Evolutionary conservation across 257 asterid species (phyloP).

Genomic region (Petrea volubilis): DNA sequence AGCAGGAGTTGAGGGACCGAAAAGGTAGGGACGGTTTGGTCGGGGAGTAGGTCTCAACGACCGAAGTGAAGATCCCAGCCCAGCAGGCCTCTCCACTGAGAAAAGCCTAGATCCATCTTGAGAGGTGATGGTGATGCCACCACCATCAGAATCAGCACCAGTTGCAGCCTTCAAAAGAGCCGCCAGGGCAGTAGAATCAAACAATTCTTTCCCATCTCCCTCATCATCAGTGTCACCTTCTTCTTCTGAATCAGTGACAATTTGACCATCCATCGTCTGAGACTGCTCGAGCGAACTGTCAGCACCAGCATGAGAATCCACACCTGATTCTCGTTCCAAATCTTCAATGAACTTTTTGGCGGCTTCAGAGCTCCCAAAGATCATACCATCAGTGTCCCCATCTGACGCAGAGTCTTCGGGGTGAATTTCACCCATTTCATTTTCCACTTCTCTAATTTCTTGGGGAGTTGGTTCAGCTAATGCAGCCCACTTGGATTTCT

Average conservation of each 20-base stretch:
- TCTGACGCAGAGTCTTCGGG: constrained; percentile 54
- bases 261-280: constrained; percentile 61
- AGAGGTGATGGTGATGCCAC: constrained; percentile 54
- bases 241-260: constrained; percentile 74
- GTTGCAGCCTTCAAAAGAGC: constrained; percentile 81
- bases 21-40: constrained; percentile 55
- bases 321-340: constrained; percentile 56
- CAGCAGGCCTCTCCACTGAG: constrained; percentile 77
- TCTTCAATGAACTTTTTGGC: constrained; percentile 68
- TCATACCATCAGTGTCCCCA: constrained; percentile 55
- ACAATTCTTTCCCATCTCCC: constrained; percentile 63
- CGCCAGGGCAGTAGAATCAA: constrained; percentile 76
- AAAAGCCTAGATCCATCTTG: constrained; percentile 80
- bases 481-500: constrained; percentile 12
- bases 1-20: constrained; percentile 42
- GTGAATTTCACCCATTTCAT: constrained; percentile 43
- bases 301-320: constrained; percentile 34
- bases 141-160: constrained; percentile 64
- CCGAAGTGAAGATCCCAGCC: constrained; percentile 70
- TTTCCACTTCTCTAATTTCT: constrained; percentile 46
- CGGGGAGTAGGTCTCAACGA: constrained; percentile 59
- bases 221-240: constrained; percentile 76
- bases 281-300: constrained; percentile 42
- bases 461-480: constrained; percentile 25
- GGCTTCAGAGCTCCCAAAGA: constrained; percentile 70